Base-by-base conservation (phyloP, 805 yeast species). In the Saccharomycopsis fodiens region DNA sequence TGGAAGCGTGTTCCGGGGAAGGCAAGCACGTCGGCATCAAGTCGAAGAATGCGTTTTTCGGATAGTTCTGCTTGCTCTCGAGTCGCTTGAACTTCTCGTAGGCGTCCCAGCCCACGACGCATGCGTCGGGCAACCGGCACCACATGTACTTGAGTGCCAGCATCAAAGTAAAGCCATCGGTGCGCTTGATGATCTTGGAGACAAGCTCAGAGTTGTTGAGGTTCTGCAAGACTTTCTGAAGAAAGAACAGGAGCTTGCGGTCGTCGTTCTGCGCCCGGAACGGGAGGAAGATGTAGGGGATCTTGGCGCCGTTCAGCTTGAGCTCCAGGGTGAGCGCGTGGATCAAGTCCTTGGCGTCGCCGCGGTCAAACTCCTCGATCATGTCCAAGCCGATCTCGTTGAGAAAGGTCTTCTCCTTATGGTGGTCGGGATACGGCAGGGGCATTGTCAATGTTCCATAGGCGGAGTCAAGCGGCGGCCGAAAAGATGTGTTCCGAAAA, bases 1-100 rank as follows among this genome's bases (percentile, higher is more conserved):
- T 85, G 1, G 93, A 81, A 0, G 95, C 95, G 63, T 87, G 96
- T 3, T 91, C 82, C 2, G 93, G 86, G 0, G 93, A 80, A 2
- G 82, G 74, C 19, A 86, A 68, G 61, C 95, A 84, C 51, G 78
- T 79, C 1, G 96, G 96, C 86, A 88, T 84, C 46, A 83, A 75
- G 42, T 81, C 81, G 37, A 85, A 63, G 58, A 88, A 88, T 0
- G 95, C 85, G 50, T 73, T 75, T 54, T 74, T 72, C 1, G 93
- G 88, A 57, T 69, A 85, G 4, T 77, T 75, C 1, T 78, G 76
- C 45, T 78, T 80, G 34, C 69, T 68, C 58, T 87, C 95, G 41
- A 74, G 66, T 19, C 73, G 67, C 53, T 73, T 79, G 59, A 82
- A 88, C 46, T 79, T 76, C 21, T 78, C 67, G 60, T 88, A 88